Evolutionary conservation across 371 early-diverging fungal genomes (phyloP), one percentile per base, ranked within the genome.

Genomic region (Aphelidium insulamus): DNA sequence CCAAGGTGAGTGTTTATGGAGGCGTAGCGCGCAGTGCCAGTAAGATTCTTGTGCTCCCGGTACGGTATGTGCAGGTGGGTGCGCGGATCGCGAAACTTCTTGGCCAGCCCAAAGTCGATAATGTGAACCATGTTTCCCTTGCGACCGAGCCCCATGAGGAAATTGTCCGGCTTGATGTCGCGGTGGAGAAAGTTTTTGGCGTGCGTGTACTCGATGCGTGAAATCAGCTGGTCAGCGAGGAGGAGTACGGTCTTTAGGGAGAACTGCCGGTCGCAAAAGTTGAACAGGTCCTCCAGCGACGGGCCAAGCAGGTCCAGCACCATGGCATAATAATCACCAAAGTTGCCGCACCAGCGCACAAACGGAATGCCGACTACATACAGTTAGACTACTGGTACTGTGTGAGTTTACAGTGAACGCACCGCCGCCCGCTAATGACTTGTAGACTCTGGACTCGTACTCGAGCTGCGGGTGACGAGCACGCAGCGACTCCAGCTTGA

Each of bases 281-380:
- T 87, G 67, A 98, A 99, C 30, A 98, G 65, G 55, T 97, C 94
- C 52, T 99, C 98, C 39, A 99, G 62, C 35, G 83, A 82, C 17
- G 92, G 92, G 26, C 99, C 99, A 21, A 99, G 70, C 21, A 98
- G 72, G 55, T 99, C 99, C 47, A 99, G 79, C n/a, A 97, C 86
- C 87, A 94, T 77, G 50, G 82, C 79, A 61, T 82, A 77, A 61
- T 81, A 91, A 42, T 91, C 88, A 36, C 69, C 61, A 57, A 90
- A 91, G 22, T 71, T 64, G 36, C 92, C 88, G 55, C 73, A 92
- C 70, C 77, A 78, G 45, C 85, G 73, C 21, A 91, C 80, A 55
- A 83, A 84, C 9, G 94, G 94, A 38, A 94, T 85, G 18, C 97
- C 95, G 30, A 86, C n/a, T n/a, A n/a, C n/a, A n/a, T n/a, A n/a